phyloP scores from a whole-genome alignment of 805 yeast species.

The Grigorovia yakushimaensis region DNA sequence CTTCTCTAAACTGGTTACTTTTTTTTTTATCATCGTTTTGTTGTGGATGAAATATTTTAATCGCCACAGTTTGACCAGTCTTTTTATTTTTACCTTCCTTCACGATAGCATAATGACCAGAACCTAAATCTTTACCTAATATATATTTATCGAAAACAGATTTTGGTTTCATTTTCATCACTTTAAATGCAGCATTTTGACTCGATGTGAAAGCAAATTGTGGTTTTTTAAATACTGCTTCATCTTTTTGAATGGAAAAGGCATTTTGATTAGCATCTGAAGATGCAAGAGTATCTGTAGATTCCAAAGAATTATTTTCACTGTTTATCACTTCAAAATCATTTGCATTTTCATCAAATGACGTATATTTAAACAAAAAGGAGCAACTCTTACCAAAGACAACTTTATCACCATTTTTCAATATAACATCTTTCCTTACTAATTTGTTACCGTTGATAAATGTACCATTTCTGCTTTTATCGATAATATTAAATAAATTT shows the following conservation, averaged over 20 bases:
- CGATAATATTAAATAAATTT: slow-evolving; percentile 40
- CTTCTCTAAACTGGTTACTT: slow-evolving; percentile 45
- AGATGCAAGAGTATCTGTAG: not conserved
- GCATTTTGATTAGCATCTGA: not conserved
- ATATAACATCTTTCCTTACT: slow-evolving; percentile 37
- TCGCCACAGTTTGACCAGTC: slow-evolving; percentile 57
- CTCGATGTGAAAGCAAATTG: slow-evolving; percentile 16
- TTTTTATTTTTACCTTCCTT: slow-evolving; percentile 52
- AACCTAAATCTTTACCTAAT: slow-evolving; percentile 50
- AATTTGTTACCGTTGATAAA: slow-evolving; percentile 49
- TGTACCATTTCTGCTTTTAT: slow-evolving; percentile 54
- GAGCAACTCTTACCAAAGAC: slow-evolving; percentile 47
- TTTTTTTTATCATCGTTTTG: slow-evolving; percentile 32
- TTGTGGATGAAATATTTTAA: slow-evolving; percentile 61
- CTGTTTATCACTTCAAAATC: not conserved
- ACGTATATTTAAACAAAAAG: slow-evolving; percentile 38
- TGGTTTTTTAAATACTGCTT: slow-evolving; percentile 23
- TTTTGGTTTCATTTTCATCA: slow-evolving; percentile 11
- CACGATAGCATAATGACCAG: slow-evolving; percentile 78
- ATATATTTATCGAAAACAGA: slow-evolving; percentile 47
- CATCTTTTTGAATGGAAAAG: slow-evolving; percentile 4
- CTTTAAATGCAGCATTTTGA: slow-evolving; percentile 13
- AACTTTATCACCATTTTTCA: slow-evolving; percentile 56
- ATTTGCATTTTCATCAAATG: slow-evolving; percentile 6
- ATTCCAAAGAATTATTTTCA: not conserved